phyloP scores from a whole-genome alignment of 495 filamentous ascomycete species.

The Evernia prunastri region DNA sequence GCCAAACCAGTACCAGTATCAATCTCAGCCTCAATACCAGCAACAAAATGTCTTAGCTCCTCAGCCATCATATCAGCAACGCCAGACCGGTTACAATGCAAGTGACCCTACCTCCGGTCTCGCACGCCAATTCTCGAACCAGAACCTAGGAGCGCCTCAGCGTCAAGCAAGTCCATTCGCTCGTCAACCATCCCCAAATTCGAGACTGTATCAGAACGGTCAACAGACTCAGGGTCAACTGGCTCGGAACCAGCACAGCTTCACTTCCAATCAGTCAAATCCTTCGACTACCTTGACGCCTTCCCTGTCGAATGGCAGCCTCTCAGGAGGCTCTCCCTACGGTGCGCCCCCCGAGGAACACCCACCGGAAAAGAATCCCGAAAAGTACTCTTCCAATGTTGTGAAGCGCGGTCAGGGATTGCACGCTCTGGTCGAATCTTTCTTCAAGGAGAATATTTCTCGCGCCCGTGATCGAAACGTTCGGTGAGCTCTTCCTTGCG shows the following conservation, averaged over 20 bases:
- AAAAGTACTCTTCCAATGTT: slow-evolving; percentile 72
- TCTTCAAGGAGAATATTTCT: slow-evolving; percentile 95
- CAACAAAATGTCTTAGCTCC: slow-evolving; percentile 22
- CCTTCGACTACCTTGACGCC: slow-evolving; percentile 42
- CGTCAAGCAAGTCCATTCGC: slow-evolving; percentile 59
- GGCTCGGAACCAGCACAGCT: slow-evolving; percentile 44
- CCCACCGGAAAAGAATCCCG: slow-evolving; percentile 63
- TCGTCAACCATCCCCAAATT: slow-evolving; percentile 62
- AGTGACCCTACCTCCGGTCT: slow-evolving; percentile 70
- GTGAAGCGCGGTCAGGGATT: slow-evolving; percentile 63
- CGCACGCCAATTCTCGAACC: slow-evolving; percentile 93
- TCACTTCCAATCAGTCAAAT: slow-evolving; percentile 32
- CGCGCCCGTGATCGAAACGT: slow-evolving; percentile 85
- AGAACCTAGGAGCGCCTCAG: slow-evolving; percentile 72
- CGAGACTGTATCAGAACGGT: slow-evolving; percentile 67
- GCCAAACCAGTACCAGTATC: slow-evolving; percentile 58
- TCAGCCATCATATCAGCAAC: slow-evolving; percentile 32
- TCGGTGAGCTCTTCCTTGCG: slow-evolving; percentile 51
- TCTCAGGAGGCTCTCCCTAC: slow-evolving; percentile 31
- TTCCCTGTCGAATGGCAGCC: slow-evolving; percentile 55
- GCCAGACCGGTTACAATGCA: slow-evolving; percentile 35
- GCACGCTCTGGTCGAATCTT: slow-evolving; percentile 61
- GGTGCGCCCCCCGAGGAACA: slow-evolving; percentile 39
- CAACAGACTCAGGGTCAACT: slow-evolving; percentile 50
- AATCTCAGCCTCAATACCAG: slow-evolving; percentile 40